Percentiles rank a stretch among this genome's conserved stretches.
These are phyloP conservation scores for Fusarium ambrosium DNA, from an alignment of 2,329 filamentous ascomycete species.

Conservation along the genomic window DNA sequence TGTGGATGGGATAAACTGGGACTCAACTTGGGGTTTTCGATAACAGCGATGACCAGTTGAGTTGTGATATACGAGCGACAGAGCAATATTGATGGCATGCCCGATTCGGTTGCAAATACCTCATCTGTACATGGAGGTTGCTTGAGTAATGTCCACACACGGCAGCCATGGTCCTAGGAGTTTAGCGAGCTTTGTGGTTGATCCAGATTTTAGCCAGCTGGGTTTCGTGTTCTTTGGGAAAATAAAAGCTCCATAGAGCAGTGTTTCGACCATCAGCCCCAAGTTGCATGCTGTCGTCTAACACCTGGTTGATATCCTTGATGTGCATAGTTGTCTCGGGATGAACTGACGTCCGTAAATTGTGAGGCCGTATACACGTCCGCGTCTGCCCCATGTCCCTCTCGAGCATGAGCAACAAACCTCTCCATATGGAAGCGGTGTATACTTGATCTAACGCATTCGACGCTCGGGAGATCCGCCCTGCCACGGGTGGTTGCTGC, in stretches of 20 bases:
- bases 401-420: neutral
- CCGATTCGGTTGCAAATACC: neutral
- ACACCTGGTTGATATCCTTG: neutral
- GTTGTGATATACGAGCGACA: neutral
- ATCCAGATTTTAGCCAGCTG: neutral
- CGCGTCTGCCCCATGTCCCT: neutral
- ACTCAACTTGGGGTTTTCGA: conserved; percentile 39
- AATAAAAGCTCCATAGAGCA: conserved; percentile 13
- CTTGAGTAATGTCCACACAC: neutral
- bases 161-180: neutral
- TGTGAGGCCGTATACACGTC: neutral
- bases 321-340: neutral
- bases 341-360: neutral
- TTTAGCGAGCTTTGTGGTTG: conserved; percentile 6
- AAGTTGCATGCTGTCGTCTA: neutral
- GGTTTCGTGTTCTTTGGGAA: neutral
- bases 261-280: neutral
- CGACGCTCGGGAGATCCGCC: conserved; percentile 3
- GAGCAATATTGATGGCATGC: neutral
- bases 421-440: conserved; percentile 1
- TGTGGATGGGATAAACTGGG: conserved; percentile 30
- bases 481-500: neutral
- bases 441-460: neutral
- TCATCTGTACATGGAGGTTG: conserved; percentile 1
- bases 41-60: conserved; percentile 7